These are phyloP conservation scores for Eimeria brunetti DNA, from an alignment of 169 alveolate genomes.

Conservation along the genomic window DNA sequence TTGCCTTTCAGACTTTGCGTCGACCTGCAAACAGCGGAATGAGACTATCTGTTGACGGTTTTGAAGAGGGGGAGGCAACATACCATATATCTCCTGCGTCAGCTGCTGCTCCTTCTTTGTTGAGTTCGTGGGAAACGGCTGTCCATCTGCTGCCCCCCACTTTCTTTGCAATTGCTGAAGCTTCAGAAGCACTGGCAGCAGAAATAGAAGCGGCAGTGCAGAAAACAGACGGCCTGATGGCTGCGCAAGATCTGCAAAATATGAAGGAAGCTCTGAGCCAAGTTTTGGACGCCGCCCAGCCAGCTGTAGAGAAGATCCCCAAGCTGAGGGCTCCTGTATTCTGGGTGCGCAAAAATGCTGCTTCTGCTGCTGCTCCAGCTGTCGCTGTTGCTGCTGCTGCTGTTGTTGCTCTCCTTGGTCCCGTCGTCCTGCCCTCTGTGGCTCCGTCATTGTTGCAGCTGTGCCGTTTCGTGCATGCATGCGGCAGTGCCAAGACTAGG, in stretches of 20 bases:
- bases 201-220: not conserved
- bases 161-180: constrained; percentile 5
- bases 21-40: constrained; percentile 30
- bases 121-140: constrained; percentile 43
- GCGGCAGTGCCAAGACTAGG: not conserved
- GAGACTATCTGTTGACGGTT: not conserved
- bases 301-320: constrained; percentile 9
- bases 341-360: constrained; percentile 9
- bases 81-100: constrained; percentile 20
- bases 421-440: not conserved
- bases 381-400: not conserved
- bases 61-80: not conserved
- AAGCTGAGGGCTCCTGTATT: constrained; percentile 20
- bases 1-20: not conserved
- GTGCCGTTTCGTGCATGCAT: not conserved
- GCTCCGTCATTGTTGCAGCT: not conserved
- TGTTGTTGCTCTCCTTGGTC: not conserved
- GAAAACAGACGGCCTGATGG: not conserved
- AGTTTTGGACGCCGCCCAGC: not conserved
- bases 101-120: constrained; percentile 15
- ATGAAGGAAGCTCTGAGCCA: not conserved
- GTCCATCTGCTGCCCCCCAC: constrained; percentile 33
- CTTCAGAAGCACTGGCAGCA: constrained; percentile 38
- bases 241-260: not conserved
- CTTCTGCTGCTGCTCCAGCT: not conserved